phyloP scores from a whole-genome alignment of 1,139 yeast genomes.

The Debaryomycetaceae sp. region DNA sequence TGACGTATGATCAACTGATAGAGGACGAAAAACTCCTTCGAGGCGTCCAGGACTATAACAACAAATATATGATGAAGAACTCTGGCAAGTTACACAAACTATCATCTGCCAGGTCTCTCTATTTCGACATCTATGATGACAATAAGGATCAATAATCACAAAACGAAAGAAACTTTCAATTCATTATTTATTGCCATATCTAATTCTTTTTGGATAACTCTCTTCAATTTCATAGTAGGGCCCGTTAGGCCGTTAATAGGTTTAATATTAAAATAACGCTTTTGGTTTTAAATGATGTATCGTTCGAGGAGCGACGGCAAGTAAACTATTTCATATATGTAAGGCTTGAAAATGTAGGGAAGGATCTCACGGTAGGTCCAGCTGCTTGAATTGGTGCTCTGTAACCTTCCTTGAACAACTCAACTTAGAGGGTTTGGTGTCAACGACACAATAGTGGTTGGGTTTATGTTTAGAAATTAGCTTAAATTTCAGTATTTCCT shows the following conservation, averaged over 20 bases:
- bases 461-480: constrained; percentile 8
- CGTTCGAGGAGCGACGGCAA: too few species aligned
- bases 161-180: not conserved
- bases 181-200: too few species aligned
- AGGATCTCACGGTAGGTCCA: not conserved
- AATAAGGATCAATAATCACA: not conserved
- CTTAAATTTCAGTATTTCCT: constrained; percentile 6
- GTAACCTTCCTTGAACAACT: constrained; percentile 4
- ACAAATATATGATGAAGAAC: not conserved
- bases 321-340: too few species aligned
- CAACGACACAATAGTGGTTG: constrained; percentile 10
- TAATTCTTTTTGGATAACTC: too few species aligned
- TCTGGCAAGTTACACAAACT: not conserved
- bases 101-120: constrained; percentile 4
- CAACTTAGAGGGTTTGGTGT: constrained; percentile 3
- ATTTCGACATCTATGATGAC: constrained; percentile 17
- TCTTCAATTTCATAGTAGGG: not conserved
- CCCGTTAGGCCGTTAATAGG: not conserved
- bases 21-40: not conserved
- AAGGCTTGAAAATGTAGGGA: too few species aligned
- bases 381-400: not conserved
- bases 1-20: constrained; percentile 15
- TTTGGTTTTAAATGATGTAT: not conserved
- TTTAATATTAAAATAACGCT: too few species aligned
- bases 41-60: not conserved